A percentile compares a stretch with the other conserved stretches of the same genome.
These are phyloP conservation scores for Puccinia coronata DNA, from an alignment of 1,284 basidiomycete species.

Conservation along the genomic window DNA sequence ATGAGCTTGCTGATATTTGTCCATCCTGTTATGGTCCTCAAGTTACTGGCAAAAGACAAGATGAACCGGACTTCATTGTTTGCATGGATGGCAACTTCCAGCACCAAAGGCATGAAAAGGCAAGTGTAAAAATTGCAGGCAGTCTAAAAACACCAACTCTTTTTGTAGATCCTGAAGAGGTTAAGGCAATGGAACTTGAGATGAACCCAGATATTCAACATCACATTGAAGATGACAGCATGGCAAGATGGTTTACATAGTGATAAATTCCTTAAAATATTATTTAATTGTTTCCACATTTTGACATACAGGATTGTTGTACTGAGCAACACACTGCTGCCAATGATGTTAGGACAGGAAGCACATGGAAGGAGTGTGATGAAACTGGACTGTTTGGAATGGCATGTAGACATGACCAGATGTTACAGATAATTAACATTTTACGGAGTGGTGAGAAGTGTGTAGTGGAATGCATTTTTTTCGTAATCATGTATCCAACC, in stretches of 20 bases:
- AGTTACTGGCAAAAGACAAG: background rate
- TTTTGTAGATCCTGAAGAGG: background rate
- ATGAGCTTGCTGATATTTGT: conserved; percentile 4
- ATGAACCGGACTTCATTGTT: conserved; percentile 15
- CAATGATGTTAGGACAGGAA: background rate
- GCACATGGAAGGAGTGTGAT: too few relatives aligned
- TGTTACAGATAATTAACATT: background rate
- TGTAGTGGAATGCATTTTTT: too few relatives aligned
- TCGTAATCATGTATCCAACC: too few relatives aligned
- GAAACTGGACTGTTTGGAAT: conserved; percentile 35
- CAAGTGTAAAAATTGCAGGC: background rate
- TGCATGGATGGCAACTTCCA: too few relatives aligned
- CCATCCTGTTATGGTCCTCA: conserved; percentile 10
- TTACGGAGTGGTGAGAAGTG: too few relatives aligned
- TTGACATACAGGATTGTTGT: background rate
- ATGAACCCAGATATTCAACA: background rate
- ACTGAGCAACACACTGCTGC: conserved; percentile 21
- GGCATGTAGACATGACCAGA: conserved; percentile 27
- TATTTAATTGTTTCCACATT: too few relatives aligned
- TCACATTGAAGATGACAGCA: background rate
- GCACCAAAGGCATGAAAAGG: conserved; percentile 7
- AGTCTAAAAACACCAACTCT: conserved; percentile 1
- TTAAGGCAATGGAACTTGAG: background rate
- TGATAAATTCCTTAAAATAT: too few relatives aligned
- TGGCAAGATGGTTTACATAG: background rate